Evolutionary conservation across 257 asterid species (phyloP), one percentile per base, ranked within the genome.

Genomic region (Solanum medicagineum): DNA sequence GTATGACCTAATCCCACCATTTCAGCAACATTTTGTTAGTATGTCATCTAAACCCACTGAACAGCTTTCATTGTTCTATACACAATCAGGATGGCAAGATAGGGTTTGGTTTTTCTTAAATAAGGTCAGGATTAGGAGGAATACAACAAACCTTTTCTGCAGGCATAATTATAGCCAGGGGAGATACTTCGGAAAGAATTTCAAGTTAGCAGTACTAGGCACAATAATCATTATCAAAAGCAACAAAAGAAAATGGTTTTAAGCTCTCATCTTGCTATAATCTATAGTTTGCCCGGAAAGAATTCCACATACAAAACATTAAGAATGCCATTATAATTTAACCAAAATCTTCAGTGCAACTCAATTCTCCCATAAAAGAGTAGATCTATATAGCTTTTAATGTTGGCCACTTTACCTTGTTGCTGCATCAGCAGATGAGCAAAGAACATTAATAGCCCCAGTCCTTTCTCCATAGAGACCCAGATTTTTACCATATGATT

Each of bases 401-500:
- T 51, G 60, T 36, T 40, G 84, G 85, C 62, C 19, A 56, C 80
- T 84, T 62, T 88, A 96, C 99, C 97, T 94, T 54, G 89, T 85
- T 20, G 98, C 98, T 82, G 94, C 91, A 59, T 95, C 97, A 49
- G 97, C 90, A 60, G 99, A 89, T 82, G 97, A 90, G 87, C 98
- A 94, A 56, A 93, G 93, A 88, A 95, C 93, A 86, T 96, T 96
- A 84, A 94, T 96, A 87, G 99, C 99, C 85, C 99, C 99, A 84
- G 93, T 92, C 90, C 99, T 93, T 91, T 96, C 99, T 44, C 95
- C 95, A 92, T 96, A 96, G 73, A 96, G 95, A 85, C 98, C 99
- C 90, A 96, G 84, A 86, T 94, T 96, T 86, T 96, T 96, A 88
- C 99, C 94, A 89, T 96, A 94, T 84, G 99, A 96, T 90, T 96